These are phyloP conservation scores for Prinsepia uniflora DNA, from an alignment of 306 rosid genomes.

Conservation along the genomic window DNA sequence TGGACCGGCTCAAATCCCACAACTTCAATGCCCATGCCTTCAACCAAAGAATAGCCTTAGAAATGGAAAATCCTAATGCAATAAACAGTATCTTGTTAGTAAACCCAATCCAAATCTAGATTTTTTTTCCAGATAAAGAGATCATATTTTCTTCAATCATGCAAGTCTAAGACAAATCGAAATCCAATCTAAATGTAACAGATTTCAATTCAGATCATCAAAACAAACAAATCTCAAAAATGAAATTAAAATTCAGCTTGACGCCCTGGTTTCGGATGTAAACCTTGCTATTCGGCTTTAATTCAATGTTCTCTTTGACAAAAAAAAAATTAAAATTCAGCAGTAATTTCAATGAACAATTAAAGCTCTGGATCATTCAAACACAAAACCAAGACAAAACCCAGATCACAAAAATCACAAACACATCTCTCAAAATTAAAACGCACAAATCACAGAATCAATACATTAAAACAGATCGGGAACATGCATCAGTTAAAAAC, in stretches of 20 bases:
- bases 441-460: neutral
- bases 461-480: neutral
- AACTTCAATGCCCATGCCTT: slow-evolving; percentile 72
- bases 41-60: slow-evolving; percentile 38
- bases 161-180: neutral
- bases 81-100: slow-evolving; percentile 18
- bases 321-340: neutral
- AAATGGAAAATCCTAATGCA: slow-evolving; percentile 38
- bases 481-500: neutral
- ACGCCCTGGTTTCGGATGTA: no score
- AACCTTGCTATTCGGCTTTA: no score
- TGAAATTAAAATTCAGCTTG: neutral
- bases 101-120: slow-evolving; percentile 8
- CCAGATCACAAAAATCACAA: neutral
- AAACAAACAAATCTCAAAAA: neutral
- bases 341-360: neutral
- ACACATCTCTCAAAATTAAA: slow-evolving; percentile 5
- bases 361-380: slow-evolving; percentile 17
- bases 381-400: neutral
- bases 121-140: neutral
- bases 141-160: neutral
- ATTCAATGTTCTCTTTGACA: no score
- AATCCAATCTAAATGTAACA: neutral
- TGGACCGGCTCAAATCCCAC: slow-evolving; percentile 81
- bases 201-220: slow-evolving; percentile 17